phyloP scores from a whole-genome alignment of 164 flowering plant genomes.

The Warburgia ugandensis region DNA sequence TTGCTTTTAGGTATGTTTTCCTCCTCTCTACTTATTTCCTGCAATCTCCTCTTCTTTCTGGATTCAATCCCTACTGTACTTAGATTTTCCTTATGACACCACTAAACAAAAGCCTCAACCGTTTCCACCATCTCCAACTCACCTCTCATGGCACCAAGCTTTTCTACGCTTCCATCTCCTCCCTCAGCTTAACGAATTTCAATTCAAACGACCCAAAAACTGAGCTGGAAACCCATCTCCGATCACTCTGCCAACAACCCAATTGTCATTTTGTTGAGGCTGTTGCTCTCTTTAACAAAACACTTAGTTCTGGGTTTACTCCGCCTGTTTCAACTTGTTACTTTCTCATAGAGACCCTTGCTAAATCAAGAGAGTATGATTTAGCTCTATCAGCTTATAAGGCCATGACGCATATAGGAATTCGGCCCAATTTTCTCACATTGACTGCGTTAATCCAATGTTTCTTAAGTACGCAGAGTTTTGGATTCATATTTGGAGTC shows the following conservation, averaged over 20 bases:
- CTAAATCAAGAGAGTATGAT: constrained; percentile 32
- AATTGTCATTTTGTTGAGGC: constrained; percentile 28
- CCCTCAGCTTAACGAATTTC: not conserved
- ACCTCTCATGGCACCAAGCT: too few species aligned
- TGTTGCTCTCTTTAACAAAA: constrained; percentile 22
- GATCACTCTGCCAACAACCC: constrained; percentile 33
- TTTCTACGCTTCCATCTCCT: not conserved
- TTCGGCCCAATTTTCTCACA: constrained; percentile 29
- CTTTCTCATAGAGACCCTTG: constrained; percentile 33
- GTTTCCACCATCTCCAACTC: too few species aligned
- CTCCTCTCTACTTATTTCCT: too few species aligned
- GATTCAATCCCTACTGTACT: too few species aligned
- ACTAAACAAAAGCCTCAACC: too few species aligned
- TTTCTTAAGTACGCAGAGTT: constrained; percentile 26
- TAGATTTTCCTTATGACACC: too few species aligned
- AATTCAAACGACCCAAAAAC: constrained; percentile 5
- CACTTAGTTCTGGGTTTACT: constrained; percentile 19
- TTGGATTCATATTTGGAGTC: constrained; percentile 40
- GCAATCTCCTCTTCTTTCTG: too few species aligned
- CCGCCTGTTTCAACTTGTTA: constrained; percentile 38
- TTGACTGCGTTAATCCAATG: constrained; percentile 40
- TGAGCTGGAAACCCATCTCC: constrained; percentile 24
- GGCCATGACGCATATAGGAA: constrained; percentile 25
- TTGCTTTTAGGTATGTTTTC: too few species aligned
- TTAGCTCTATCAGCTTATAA: constrained; percentile 37